These are phyloP conservation scores for Brassica carinata DNA, from an alignment of 345 rosid genomes.

Conservation along the genomic window DNA sequence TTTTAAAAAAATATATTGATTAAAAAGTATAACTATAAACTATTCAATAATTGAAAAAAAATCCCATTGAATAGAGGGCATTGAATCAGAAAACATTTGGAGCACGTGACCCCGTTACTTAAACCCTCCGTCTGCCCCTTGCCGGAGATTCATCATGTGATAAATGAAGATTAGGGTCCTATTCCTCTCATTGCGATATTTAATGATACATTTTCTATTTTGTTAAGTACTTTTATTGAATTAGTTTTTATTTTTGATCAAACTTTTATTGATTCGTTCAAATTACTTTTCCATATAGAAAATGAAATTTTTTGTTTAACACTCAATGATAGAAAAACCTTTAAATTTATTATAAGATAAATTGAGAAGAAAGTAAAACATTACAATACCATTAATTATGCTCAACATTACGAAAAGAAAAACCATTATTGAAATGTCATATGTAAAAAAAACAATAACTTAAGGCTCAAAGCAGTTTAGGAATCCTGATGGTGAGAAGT, in stretches of 20 bases:
- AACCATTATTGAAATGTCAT: not conserved
- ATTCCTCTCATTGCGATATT: no score
- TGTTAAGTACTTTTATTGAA: not conserved
- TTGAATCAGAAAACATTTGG: no score
- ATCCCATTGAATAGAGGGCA: no score
- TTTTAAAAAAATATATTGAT: no score
- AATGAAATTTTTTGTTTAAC: not conserved
- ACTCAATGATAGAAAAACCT: not conserved
- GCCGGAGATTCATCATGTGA: no score
- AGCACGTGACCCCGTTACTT: no score
- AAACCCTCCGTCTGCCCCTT: no score
- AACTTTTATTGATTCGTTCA: not conserved
- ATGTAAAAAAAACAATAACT: not conserved
- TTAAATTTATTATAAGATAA: constrained; percentile 1
- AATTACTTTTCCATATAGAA: not conserved
- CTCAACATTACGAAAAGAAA: not conserved
- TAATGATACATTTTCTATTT: not conserved
- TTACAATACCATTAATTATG: not conserved
- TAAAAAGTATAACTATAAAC: no score
- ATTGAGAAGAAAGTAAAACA: not conserved
- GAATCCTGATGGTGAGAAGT: constrained; percentile 44
- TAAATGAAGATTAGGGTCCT: no score
- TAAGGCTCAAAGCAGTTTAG: constrained; percentile 25
- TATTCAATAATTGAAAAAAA: no score
- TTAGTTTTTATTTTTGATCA: not conserved